Evolutionary conservation across 192 early-diverging fungal genomes (phyloP), one percentile per base, ranked within the genome.

Genomic region (Entrophospora sp.): DNA sequence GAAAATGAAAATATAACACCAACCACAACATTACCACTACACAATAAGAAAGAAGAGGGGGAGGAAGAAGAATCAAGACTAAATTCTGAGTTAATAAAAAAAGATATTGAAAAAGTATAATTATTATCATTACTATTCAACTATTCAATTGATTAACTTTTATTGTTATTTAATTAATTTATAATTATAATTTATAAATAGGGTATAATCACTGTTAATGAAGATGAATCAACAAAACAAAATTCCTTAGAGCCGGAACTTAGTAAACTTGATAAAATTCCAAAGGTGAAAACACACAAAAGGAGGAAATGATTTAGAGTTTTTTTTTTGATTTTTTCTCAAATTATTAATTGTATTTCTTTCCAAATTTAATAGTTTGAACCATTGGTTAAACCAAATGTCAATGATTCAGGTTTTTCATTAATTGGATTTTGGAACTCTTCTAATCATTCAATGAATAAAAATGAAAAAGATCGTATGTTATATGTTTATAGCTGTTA

Each of bases 331-430:
- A 40, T 40, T 18, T 24, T 18, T 38, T 28, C 5, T 4, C 2
- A 18, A 34, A 24, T 27, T 5, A 37, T 5, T 48, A 18, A 25
- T 24, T 28, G 2, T 64, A 20, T 25, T 48, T 31, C 8, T 4
- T 30, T 14, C 16, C 1, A 32, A 16, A 28, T 5, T 27, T 42
- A 16, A 32, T 35, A 65, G 63, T 65, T 65, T 52, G 63, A 65
- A 31, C 63, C 63, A 27, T 65, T 65, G 49, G 53, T 65, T 12
- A 65, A 65, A 53, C 63, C 63, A 30, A 18, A 65, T 53, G 20
- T n/a, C 12, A 27, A 56, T 3, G 25, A 36, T 14, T 25, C 18
- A 20, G 18, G 22, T 18, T 51, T 31, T 16, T 24, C 43, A 4
- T n/a, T 65, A 28, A 53, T 32, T 40, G 44, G 24, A 13, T 38